Base-by-base conservation (phyloP, 129 eudicot genomes). In the Centella asiatica region DNA sequence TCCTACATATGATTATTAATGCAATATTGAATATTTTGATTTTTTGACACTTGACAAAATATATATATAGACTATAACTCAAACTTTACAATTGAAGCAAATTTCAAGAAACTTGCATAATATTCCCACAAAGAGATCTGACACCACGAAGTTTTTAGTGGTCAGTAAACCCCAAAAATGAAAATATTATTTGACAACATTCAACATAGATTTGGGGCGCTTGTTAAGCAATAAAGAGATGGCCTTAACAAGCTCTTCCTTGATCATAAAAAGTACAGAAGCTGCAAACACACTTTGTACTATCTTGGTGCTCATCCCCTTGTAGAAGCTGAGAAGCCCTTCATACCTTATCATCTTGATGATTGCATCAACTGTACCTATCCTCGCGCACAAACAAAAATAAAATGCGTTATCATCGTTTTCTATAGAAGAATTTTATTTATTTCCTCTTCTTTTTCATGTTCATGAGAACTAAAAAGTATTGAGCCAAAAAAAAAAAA, bases 261-360 rank as follows among this genome's bases (percentile, higher is more conserved):
- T 92, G 20, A 92, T 69, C 99, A 85, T 84, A 83, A 92, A 92
- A 69, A 92, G 95, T 24, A 92, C 88, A 26, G 99, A 87, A 59
- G 99, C 99, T 65, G 99, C 99, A 60, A 92, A 81, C 14, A 92
- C 99, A 62, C 99, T 92, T 74, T 92, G 99, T 57, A 92, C 96
- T 57, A 92, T 92, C 72, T 92, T 92, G 52, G 99, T 92, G 80
- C 95, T 82, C 99, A 92, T 92, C 64, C 99, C 99, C 67, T 87
- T 84, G 70, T 87, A 92, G 74, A 92, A 92, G 78, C 96, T 74
- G 40, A 76, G 36, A 10, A 87, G 58, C 68, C 99, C 99, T 81
- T 92, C 99, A 64, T 92, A 82, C 29, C 74, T 87, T 25, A 92
- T 84, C 96, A 92, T 92, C 79, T 92, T 92, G 37, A 76, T 66